Percentiles rank a stretch among this genome's conserved stretches.
Evolutionary conservation across 257 asterid genomes (phyloP).

Genomic region (Echium plantagineum): DNA sequence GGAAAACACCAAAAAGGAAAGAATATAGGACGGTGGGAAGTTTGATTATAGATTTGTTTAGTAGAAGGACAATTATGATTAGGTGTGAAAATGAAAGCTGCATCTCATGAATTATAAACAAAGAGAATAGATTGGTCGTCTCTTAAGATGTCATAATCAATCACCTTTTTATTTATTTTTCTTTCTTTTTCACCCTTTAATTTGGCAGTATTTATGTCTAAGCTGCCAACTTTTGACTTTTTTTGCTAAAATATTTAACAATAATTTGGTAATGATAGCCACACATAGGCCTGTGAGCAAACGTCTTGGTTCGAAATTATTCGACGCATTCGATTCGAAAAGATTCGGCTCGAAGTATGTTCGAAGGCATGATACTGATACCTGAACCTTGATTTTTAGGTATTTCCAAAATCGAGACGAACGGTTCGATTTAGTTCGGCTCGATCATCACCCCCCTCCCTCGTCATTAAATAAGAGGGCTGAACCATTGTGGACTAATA

Average conservation of each 20-base stretch:
- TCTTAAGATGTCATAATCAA: not conserved
- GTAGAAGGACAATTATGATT: not conserved
- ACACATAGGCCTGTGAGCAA: too few species aligned
- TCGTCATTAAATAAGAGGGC: too few species aligned
- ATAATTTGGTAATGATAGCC: not conserved
- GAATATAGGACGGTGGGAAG: not conserved
- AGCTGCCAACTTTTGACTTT: not conserved
- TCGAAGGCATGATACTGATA: too few species aligned
- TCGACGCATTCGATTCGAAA: too few species aligned
- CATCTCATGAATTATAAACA: slow-evolving; percentile 9
- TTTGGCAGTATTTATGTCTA: too few species aligned
- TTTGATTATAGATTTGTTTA: not conserved
- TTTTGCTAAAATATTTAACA: not conserved
- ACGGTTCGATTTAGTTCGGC: too few species aligned
- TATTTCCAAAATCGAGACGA: too few species aligned
- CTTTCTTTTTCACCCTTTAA: not conserved
- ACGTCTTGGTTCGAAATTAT: too few species aligned
- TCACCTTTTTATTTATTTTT: not conserved
- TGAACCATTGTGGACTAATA: too few species aligned
- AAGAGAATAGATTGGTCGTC: not conserved
- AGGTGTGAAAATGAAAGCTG: slow-evolving; percentile 24
- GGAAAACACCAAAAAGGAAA: not conserved
- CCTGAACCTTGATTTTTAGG: too few species aligned
- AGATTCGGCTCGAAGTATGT: too few species aligned
- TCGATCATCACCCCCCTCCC: too few species aligned